These are phyloP conservation scores for Imleria badia DNA, from an alignment of 768 basidiomycete genomes.

Conservation along the genomic window DNA sequence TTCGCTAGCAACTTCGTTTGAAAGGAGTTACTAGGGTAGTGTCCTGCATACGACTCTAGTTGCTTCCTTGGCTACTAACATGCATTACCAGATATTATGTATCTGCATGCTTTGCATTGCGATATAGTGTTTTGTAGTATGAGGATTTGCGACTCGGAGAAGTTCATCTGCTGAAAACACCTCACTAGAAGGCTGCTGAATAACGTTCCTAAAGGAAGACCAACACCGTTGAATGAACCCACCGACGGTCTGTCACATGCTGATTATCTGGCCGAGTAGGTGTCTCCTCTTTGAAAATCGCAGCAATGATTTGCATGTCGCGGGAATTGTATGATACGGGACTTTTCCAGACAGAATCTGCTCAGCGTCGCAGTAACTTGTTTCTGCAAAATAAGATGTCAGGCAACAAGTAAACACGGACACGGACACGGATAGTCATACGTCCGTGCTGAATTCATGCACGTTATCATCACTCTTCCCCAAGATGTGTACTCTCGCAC, in stretches of 20 bases:
- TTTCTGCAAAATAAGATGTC: neutral
- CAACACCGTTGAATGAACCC: slow-evolving; percentile 9
- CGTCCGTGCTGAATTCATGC: slow-evolving; percentile 13
- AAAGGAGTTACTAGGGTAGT: neutral
- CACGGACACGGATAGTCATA: slow-evolving; percentile 4
- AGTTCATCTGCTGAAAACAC: slow-evolving; percentile 3
- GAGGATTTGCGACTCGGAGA: neutral
- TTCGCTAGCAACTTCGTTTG: too few species aligned
- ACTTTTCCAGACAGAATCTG: slow-evolving; percentile 8
- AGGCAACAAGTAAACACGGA: slow-evolving; percentile 6
- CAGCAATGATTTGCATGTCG: neutral
- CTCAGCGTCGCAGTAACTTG: neutral
- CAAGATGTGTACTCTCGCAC: slow-evolving; percentile 6
- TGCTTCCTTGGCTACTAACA: too few species aligned
- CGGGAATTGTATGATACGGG: neutral
- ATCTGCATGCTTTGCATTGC: too few species aligned
- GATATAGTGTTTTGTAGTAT: too few species aligned
- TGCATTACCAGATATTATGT: too few species aligned
- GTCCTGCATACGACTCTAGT: neutral
- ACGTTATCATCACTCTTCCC: slow-evolving; percentile 5
- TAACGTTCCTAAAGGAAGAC: neutral
- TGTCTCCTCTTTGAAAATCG: neutral
- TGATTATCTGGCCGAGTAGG: neutral
- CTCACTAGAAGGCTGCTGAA: neutral
- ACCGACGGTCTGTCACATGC: slow-evolving; percentile 1